A percentile compares a stretch with the other conserved stretches of the same genome.
Conservation (phyloP, 768 basidiomycete genomes). For the Russula olivacea region DNA sequence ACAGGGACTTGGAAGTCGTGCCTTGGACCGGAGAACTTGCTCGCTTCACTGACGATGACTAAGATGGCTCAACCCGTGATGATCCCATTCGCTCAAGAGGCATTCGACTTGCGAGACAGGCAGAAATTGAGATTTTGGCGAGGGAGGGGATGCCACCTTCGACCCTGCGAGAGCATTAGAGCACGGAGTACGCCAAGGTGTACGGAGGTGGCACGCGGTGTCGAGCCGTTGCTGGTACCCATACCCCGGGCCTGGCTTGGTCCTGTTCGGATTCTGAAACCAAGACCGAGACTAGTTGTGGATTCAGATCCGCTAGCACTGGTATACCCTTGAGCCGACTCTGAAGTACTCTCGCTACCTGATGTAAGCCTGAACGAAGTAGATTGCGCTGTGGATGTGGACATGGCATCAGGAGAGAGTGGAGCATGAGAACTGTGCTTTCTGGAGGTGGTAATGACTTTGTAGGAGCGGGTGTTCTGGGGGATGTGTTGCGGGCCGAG, state of each 20-base stretch:
- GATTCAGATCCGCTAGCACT: slow-evolving; percentile 21
- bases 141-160: slow-evolving; percentile 2
- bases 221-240: background rate
- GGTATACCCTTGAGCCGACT: slow-evolving; percentile 17
- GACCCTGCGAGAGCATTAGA: slow-evolving; percentile 9
- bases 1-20: background rate
- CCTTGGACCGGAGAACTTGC: slow-evolving; percentile 12
- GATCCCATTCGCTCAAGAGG: slow-evolving; percentile 8
- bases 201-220: slow-evolving; percentile 11
- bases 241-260: slow-evolving; percentile 3
- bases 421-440: background rate
- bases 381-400: slow-evolving; percentile 7
- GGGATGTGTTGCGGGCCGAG: slow-evolving; percentile 16
- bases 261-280: slow-evolving; percentile 20
- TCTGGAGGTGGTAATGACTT: slow-evolving; percentile 20
- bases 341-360: slow-evolving; percentile 21
- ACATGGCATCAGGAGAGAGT: slow-evolving; percentile 10
- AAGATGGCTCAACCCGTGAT: background rate
- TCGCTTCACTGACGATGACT: slow-evolving; percentile 14
- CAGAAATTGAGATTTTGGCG: slow-evolving; percentile 6
- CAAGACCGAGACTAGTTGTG: slow-evolving; percentile 20
- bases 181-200: slow-evolving; percentile 19
- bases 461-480: slow-evolving; percentile 21
- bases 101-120: background rate
- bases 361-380: slow-evolving; percentile 12